Evolutionary conservation across 257 asterid genomes (phyloP), one percentile per base, ranked within the genome.

Genomic region (Scutellaria barbata): DNA sequence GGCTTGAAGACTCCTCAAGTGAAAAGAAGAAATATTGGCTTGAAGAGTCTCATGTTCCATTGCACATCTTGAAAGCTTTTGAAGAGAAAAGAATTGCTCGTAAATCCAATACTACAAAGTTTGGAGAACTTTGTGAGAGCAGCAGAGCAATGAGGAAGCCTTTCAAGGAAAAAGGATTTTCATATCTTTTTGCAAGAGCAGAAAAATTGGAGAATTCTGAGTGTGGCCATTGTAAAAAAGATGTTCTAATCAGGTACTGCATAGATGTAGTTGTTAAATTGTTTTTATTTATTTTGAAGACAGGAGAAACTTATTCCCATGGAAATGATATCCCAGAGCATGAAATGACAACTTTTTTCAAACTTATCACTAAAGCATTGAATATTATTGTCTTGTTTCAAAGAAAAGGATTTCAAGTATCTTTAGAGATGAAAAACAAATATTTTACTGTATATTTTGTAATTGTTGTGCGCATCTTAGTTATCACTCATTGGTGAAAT

Each of bases 1-100:
- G 22, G 76, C 76, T 87, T 68, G 95, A 86, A 77, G 97, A 93
- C 54, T 69, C 85, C 20, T 79, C 88, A 20, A 85, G 78, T 46
- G 90, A 76, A 69, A 86, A 76, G 85, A 93, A 89, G 82, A 90
- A 82, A 78, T 93, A 85, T 79, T 93, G 98, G 98, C 86, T 93
- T 81, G 98, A 90, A 81, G 98, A 89, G 67, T 69, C 86, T 74
- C 78, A 90, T 80, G 85, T 90, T 68, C 98, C 98, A 37, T 84
- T 93, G 84, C 83, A 85, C 86, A 92, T 93, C 74, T 76, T 93
- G 85, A 93, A 93, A 85, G 57, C 68, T 61, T 93, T 85, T 67
- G 98, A 93, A 75, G 96, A 85, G 87, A 93, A 82, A 82, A 82
- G 86, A 75, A 85, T 89, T 75, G 85, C 95, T 75, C 95, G 97